Percentiles rank a stretch among this genome's conserved stretches.
phyloP scores from a whole-genome alignment of 805 yeast species.

The Zygoascus bituminiphila region DNA sequence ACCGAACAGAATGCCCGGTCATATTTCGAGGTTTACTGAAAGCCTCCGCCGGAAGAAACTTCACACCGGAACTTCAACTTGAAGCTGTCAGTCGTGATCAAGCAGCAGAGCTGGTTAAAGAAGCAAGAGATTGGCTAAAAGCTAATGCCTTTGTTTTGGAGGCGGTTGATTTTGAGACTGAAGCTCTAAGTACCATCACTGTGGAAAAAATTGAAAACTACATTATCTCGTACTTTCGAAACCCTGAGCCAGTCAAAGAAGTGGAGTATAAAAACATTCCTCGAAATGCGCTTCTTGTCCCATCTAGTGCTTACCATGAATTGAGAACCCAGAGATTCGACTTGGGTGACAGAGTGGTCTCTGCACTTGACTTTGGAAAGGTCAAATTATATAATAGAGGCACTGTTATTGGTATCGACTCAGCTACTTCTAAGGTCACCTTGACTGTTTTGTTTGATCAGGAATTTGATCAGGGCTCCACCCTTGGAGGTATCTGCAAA shows the following conservation, averaged over 20 bases:
- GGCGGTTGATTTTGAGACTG: conserved; percentile 66
- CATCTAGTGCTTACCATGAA: conserved; percentile 60
- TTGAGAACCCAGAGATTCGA: conserved; percentile 68
- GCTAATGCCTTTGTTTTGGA: conserved; percentile 28
- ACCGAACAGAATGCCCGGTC: conserved; percentile 51
- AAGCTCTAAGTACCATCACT: conserved; percentile 60
- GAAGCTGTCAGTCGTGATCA: conserved; percentile 22
- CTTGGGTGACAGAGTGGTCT: conserved; percentile 84
- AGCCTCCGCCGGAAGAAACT: conserved; percentile 6
- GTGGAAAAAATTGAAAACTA: conserved; percentile 59
- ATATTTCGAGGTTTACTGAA: conserved; percentile 40
- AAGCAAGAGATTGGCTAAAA: conserved; percentile 38
- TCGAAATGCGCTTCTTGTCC: conserved; percentile 69
- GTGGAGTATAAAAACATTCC: conserved; percentile 75
- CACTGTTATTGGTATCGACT: conserved; percentile 69
- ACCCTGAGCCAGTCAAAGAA: conserved; percentile 37
- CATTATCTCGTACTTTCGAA: conserved; percentile 36
- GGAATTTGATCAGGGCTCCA: conserved; percentile 75
- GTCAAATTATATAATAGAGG: conserved; percentile 85
- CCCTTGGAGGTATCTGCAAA: conserved; percentile 64
- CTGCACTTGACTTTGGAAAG: conserved; percentile 78
- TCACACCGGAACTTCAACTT: conserved; percentile 20
- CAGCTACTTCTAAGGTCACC: conserved; percentile 44
- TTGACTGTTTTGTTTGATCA: conserved; percentile 78
- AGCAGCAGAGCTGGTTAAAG: conserved; percentile 32